Evolutionary conservation across 2,329 filamentous ascomycete genomes (phyloP).

Genomic region (Pseudodiploospora longispora): DNA sequence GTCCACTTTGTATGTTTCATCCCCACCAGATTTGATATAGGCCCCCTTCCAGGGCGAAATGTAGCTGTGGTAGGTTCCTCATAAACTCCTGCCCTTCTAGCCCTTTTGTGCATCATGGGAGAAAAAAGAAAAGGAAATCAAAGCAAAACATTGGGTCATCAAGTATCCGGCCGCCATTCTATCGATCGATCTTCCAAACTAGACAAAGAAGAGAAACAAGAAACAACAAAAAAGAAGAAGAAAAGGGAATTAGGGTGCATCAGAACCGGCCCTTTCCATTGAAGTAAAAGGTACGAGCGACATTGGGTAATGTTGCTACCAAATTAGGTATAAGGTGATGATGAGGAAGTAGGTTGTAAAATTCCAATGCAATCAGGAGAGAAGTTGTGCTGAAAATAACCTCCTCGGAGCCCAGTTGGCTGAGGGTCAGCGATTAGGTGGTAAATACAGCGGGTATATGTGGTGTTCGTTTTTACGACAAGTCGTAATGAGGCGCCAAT

Average conservation of each 20-base stretch:
- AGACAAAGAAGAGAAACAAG: neutral
- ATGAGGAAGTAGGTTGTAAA: too few species aligned
- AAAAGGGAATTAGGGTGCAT: neutral
- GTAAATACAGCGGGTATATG: conserved; percentile 15
- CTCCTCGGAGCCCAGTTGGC: too few species aligned
- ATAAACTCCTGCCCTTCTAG: conserved; percentile 6
- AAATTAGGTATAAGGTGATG: too few species aligned
- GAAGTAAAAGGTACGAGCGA: too few species aligned
- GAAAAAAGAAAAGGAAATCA: conserved; percentile 5
- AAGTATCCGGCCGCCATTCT: conserved; percentile 9
- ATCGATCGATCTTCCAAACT: conserved; percentile 7
- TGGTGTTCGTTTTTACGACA: neutral
- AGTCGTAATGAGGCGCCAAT: conserved; percentile 1
- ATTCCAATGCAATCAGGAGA: too few species aligned
- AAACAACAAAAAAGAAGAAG: conserved; percentile 1
- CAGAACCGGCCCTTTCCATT: neutral
- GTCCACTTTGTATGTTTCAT: too few species aligned
- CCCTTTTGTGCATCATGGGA: conserved; percentile 2
- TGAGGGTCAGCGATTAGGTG: too few species aligned
- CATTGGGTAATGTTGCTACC: too few species aligned
- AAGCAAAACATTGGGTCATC: conserved; percentile 2
- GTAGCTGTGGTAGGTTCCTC: neutral
- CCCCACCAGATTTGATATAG: too few species aligned
- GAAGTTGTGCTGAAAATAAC: too few species aligned
- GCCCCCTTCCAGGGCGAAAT: too few species aligned